Evolutionary conservation across 495 filamentous ascomycete species (phyloP).

Genomic region (Aspergillus diversus): DNA sequence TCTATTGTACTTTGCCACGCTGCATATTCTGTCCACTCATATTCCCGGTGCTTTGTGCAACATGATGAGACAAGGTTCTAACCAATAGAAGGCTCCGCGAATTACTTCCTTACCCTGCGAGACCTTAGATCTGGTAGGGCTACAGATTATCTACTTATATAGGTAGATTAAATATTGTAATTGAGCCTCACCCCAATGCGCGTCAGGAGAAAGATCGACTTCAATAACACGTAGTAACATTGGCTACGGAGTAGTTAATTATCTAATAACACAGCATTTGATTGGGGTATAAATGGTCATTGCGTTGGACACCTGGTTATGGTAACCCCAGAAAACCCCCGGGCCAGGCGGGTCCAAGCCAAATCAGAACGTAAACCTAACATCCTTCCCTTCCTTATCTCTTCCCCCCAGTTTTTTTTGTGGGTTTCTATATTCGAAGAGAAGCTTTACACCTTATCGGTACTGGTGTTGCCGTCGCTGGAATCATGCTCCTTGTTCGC

Average conservation of each 20-base stretch:
- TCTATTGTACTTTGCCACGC: no score
- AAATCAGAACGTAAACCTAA: not conserved
- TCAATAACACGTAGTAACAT: not conserved
- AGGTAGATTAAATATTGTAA: no score
- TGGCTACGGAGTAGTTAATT: not conserved
- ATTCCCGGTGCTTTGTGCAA: no score
- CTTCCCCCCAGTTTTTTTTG: not conserved
- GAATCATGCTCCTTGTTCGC: slow-evolving; percentile 35
- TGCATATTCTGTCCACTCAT: no score
- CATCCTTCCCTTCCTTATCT: not conserved
- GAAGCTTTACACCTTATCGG: slow-evolving; percentile 26
- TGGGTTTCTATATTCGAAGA: not conserved
- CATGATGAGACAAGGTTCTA: no score
- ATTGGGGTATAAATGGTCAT: slow-evolving; percentile 10
- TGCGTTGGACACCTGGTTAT: slow-evolving; percentile 1
- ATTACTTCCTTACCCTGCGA: no score
- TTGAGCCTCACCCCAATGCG: no score
- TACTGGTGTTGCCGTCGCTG: slow-evolving; percentile 38
- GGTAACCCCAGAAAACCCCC: no score
- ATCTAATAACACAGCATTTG: slow-evolving; percentile 10
- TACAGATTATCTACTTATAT: no score
- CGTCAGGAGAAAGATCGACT: no score
- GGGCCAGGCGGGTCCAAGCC: not conserved
- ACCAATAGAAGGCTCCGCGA: no score
- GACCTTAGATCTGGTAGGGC: no score